Base-by-base conservation (phyloP, 164 flowering plant genomes). In the Pachysandra terminalis region DNA sequence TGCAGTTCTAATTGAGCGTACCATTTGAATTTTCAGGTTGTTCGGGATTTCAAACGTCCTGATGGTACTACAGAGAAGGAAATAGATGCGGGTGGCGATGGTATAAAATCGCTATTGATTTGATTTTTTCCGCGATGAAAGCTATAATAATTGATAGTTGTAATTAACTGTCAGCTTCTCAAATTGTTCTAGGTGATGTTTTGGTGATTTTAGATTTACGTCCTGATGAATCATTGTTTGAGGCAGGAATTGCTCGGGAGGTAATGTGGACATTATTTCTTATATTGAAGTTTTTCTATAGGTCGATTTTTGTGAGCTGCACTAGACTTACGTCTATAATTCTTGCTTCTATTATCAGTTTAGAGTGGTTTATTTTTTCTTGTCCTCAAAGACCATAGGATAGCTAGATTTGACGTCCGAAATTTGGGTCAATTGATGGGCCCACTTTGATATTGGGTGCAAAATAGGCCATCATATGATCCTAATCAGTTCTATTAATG, bases 161-260 rank as follows among this genome's bases (percentile, higher is more conserved):
- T 32, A 13, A 35, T 35, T 73, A 21, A 71, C 28, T n/a, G 51
- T 32, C 51, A 37, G 22, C 55, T n/a, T 71, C 21, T 63, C 60
- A 28, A 45, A 13, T 37, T 49, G 13, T 65, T 75, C 24, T 66
- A 90, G 98, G 98, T 77, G 98, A 95, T 85, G 97, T 95, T 48
- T 77, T 95, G 86, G 96, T 95, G 67, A 74, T 93, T 56, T 64
- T 92, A 79, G 95, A 96, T 69, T 74, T 96, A 75, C 86, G 81
- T 19, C 76, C 82, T 3, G 97, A 96, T 72, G 90, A 88, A 40
- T 87, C 97, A 21, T 82, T 96, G 73, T 77, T 83, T 72, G 98
- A 92, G 73, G 94, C 91, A 66, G 99, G 97, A 53, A 76, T 85
- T 74, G 96, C 97, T 17, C 93, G 98, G 52, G 99, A 95, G 98